A percentile compares a stretch with the other conserved stretches of the same genome.
Conservation (phyloP, 169 alveolate genomes). For the Ophryocystis elektroscirrha region DNA sequence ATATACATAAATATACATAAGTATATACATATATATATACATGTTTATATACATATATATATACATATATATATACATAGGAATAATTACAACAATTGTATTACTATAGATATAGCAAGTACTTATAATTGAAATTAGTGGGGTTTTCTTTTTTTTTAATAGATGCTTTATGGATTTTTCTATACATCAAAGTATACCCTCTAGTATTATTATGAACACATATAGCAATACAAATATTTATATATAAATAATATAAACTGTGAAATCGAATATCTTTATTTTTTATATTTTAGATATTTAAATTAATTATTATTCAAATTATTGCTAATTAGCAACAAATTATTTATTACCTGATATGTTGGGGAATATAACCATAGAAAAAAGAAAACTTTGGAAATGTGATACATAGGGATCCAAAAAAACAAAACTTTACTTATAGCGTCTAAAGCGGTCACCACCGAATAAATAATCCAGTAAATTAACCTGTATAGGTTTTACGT, state of each 20-base stretch:
- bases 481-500: too few species aligned
- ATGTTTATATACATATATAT: background rate
- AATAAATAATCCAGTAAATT: too few species aligned
- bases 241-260: background rate
- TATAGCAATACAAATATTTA: background rate
- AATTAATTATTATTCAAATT: too few species aligned
- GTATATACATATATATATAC: background rate
- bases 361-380: too few species aligned
- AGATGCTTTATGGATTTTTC: background rate
- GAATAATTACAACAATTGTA: background rate
- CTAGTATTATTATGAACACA: background rate
- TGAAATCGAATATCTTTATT: too few species aligned
- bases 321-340: too few species aligned
- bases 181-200: background rate
- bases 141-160: background rate
- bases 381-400: too few species aligned
- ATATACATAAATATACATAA: background rate
- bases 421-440: too few species aligned
- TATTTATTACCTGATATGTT: too few species aligned
- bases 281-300: too few species aligned
- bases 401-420: too few species aligned
- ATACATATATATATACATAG: background rate
- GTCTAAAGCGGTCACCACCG: too few species aligned
- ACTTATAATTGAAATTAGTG: background rate
- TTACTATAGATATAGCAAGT: background rate